Base-by-base conservation (phyloP, 495 filamentous ascomycete species). In the Tuber magnatum region DNA sequence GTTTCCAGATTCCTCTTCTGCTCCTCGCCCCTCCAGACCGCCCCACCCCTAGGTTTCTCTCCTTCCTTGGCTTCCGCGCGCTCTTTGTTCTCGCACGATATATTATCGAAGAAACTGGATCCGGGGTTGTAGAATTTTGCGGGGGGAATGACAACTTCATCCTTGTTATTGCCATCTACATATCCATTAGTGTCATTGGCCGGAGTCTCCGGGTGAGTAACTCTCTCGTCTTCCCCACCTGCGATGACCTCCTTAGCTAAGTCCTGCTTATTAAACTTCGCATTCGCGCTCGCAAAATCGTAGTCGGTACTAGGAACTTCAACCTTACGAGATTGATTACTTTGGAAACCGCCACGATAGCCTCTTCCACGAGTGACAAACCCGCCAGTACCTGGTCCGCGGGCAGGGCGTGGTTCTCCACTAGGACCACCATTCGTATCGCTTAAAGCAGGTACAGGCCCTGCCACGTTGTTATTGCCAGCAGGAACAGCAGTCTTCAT, bases 251-350 rank as follows among this genome's bases (percentile, higher is more conserved):
- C 93, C 84, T 97, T 97, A 28, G 92, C 91, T 44, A 97, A 84
- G 80, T 97, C 94, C 80, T 97, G 91, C 85, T 99, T 99, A 86
- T 96, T 98, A 86, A 99, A 98, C 83, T 97, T 97, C 24, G 93
- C 94, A 81, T 99, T 99, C 70, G 94, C 88, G 14, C 89, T 89
- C 77, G 91, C 90, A 83, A 99, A 99, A 82, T 99, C 96, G 82
- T 93, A 99, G 80, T 98, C 95, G 3, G 92, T 88, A 46, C 90
- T 86, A 0, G 95, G 95, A 42, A 98, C 91, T 74, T 97, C 94
- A 35, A 97, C 87, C 85, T 92, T 95, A 80, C 87, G 87, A 51
- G 84, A 83, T 56, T 85, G 85, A 44, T 86, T 84, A 56, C 85
- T 83, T 32, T 88, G 86, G 39, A 88, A 87, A 42, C 87, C 86